Evolutionary conservation across 306 rosid genomes (phyloP), one percentile per base, ranked within the genome.

Genomic region (Quercus bicolor): DNA sequence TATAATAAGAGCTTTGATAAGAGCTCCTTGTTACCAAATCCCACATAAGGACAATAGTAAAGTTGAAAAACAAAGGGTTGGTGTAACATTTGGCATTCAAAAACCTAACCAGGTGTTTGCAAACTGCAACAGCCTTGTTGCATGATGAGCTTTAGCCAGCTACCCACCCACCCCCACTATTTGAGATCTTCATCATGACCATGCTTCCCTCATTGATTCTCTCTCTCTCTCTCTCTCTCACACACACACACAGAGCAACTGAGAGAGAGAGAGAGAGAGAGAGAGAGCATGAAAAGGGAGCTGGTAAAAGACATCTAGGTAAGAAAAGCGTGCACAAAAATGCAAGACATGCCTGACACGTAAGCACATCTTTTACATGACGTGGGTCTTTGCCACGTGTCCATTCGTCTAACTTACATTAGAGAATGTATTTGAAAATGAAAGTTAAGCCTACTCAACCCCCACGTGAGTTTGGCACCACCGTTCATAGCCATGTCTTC

Each of bases 301-400:
- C 26, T 45, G 65, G 77, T 72, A 76, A 48, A 56, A 75, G 48
- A 59, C 72, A 59, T 8, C 68, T 16, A 72, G 66, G 81, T 61
- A 79, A 74, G 80, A 55, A 62, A 85, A 69, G 81, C 92, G 87
- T 88, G 90, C 90, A 83, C 53, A 57, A 20, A 54, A 61, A 61
- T 77, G 78, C 70, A 34, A 78, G 82, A 75, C 84, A 76, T 88
- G 53, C 33, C 68, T 56, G 82, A 78, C 97, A 88, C 88, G 92
- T 92, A 85, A 86, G 33, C 78, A 54, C 77, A 1, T 20, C 23
- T 70, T 75, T 85, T 81, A 85, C 89, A 84, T 88, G 83, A 78
- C 45, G 80, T 85, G 76, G 66, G 78, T 72, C n/a, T 52, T 1
- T 77, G 73, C 86, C 93, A 91, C 77, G 86, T 81, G 90, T 84